These are phyloP conservation scores for Rhizopogon vesiculosus DNA, from an alignment of 768 basidiomycete species.

Conservation along the genomic window DNA sequence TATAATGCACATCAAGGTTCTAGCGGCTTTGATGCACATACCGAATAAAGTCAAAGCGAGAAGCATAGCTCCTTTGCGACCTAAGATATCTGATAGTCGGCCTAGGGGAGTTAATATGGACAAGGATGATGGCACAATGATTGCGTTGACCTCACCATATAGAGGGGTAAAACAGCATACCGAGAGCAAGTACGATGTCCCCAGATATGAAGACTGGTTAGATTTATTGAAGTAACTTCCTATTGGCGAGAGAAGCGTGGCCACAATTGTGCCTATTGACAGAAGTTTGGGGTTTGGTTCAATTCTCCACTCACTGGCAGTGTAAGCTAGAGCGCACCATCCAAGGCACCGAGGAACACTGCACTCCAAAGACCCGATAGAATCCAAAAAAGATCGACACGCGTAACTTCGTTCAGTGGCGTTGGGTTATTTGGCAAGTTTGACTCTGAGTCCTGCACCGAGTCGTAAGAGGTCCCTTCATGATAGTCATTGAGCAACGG, in stretches of 20 bases:
- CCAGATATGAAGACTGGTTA: slow-evolving; percentile 81
- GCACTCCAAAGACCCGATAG: slow-evolving; percentile 77
- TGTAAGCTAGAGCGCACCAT: slow-evolving; percentile 47
- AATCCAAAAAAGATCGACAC: slow-evolving; percentile 61
- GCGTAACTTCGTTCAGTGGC: slow-evolving; percentile 43
- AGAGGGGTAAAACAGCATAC: slow-evolving; percentile 90
- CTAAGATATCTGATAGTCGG: slow-evolving; percentile 79
- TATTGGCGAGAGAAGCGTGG: slow-evolving; percentile 79
- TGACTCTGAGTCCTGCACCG: slow-evolving; percentile 32
- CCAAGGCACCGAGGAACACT: slow-evolving; percentile 80
- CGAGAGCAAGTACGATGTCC: slow-evolving; percentile 82
- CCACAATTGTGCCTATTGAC: slow-evolving; percentile 69
- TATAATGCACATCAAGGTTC: slow-evolving; percentile 13
- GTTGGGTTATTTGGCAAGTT: slow-evolving; percentile 21
- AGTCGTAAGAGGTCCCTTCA: slow-evolving; percentile 36
- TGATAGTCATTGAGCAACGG: slow-evolving; percentile 51
- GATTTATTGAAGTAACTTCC: slow-evolving; percentile 81
- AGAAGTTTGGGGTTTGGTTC: slow-evolving; percentile 1
- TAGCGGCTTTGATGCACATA: slow-evolving; percentile 26
- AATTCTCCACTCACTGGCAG: not conserved
- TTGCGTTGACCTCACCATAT: slow-evolving; percentile 50
- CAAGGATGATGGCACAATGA: not conserved
- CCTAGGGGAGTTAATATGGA: slow-evolving; percentile 40
- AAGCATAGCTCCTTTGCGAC: slow-evolving; percentile 84
- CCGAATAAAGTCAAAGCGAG: slow-evolving; percentile 82